Conservation (phyloP, 2,329 filamentous ascomycete genomes). For the Colletotrichum melonis region DNA sequence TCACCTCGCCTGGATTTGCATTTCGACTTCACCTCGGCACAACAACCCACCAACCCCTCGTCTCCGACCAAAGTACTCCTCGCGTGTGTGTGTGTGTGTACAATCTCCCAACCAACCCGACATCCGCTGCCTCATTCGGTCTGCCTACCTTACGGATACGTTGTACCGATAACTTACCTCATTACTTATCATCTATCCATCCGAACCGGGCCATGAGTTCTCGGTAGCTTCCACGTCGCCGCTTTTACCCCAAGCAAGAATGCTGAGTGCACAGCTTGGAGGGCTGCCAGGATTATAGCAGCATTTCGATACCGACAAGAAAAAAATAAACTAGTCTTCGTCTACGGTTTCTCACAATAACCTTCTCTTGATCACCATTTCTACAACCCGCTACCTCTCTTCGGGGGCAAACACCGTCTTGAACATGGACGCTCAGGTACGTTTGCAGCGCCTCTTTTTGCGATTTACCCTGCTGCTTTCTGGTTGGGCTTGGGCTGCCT, state of each 20-base stretch:
- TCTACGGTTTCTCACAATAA: conserved; percentile 26
- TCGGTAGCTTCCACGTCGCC: conserved; percentile 53
- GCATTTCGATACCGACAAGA: conserved; percentile 42
- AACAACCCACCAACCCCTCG: conserved; percentile 10
- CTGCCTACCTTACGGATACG: background rate
- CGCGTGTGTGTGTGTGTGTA: conserved; percentile 13
- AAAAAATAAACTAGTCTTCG: conserved; percentile 1
- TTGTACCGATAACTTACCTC: too few relatives aligned
- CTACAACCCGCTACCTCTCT: background rate
- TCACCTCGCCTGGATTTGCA: background rate
- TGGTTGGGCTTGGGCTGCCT: conserved; percentile 10
- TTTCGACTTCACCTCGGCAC: conserved; percentile 20
- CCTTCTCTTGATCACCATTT: background rate
- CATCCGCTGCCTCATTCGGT: conserved; percentile 22
- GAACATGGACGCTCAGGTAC: conserved; percentile 62
- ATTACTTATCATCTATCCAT: conserved; percentile 24
- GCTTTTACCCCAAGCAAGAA: conserved; percentile 46
- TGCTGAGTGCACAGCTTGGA: conserved; percentile 52
- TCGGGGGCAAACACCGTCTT: conserved; percentile 34
- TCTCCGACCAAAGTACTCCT: conserved; percentile 36
- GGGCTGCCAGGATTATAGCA: conserved; percentile 58
- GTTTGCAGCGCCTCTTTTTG: conserved; percentile 40
- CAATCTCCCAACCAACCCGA: conserved; percentile 28
- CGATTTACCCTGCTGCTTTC: conserved; percentile 6
- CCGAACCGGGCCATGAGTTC: conserved; percentile 51